Base-by-base conservation (phyloP, 306 rosid genomes). In the Trifolium dubium region DNA sequence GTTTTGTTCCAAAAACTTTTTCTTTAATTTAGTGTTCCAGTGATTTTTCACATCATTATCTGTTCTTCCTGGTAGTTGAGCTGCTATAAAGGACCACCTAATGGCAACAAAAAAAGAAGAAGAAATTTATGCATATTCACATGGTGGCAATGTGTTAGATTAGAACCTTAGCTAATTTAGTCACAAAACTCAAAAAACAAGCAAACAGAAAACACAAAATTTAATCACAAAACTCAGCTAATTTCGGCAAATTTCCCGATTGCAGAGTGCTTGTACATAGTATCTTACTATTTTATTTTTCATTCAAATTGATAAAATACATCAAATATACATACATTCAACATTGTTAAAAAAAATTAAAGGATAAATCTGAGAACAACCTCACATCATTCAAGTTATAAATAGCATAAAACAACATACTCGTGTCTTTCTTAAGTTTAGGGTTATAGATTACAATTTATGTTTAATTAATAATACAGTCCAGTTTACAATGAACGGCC, bases 21-120 rank as follows among this genome's bases (percentile, higher is more conserved):
- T 77, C 81, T 77, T 77, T 23, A 77, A 75, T 56, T 77, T 77
- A 2, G 81, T 68, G 81, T 77, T 77, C 75, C 81, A 77, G 19
- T 68, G 75, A 68, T 77, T 77, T 49, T 77, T 77, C 70, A 77
- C 81, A 77, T 77, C 81, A 35, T 77, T 77, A 39, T 77, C 81
- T 9, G 81, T 77, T 59, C 81, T 77, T 37, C 75, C 81, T 0
- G 81, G 75, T 3, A 77, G 3, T 47, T 77, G 81, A 58, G 75
- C 75, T 44, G 81, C 81, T 34, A 77, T 77, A 34, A 77, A 39
- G 53, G 81, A 77, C 81, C 75, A 77, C 75, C 81, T 77, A 30
- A 14, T 34, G 10, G 5, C 40, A 77, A 47, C 32, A 23, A 59
- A 2, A 8, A 66, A 41, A 14, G 17, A 7, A 34, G 39, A 5